phyloP scores from a whole-genome alignment of 371 early-diverging fungal species.

The Mortierella sp. region DNA sequence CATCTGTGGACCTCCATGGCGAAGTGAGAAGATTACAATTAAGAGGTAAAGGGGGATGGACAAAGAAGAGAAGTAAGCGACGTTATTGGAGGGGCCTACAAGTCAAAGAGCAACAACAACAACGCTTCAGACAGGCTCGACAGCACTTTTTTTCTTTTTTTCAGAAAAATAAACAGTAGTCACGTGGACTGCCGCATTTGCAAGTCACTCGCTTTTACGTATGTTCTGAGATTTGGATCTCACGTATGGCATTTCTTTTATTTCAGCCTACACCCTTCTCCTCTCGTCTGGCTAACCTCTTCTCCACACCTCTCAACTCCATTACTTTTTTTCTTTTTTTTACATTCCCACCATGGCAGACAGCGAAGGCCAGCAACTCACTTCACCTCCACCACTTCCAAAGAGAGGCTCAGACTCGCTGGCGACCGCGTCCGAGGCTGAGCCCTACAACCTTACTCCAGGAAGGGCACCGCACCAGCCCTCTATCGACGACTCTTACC shows the following conservation, averaged over 20 bases:
- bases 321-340: neutral
- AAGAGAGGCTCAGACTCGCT: neutral
- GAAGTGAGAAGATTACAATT: neutral
- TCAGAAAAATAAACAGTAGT: conserved; percentile 33
- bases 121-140: neutral
- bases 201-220: conserved; percentile 17
- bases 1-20: conserved; percentile 90
- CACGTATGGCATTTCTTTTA: neutral
- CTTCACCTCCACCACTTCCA: conserved; percentile 26
- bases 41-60: conserved; percentile 8
- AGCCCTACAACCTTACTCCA: conserved; percentile 23
- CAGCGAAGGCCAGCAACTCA: neutral
- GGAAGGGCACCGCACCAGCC: neutral
- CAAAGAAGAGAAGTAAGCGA: conserved; percentile 14
- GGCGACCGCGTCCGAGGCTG: neutral
- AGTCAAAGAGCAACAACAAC: neutral
- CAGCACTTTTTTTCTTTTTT: conserved; percentile 20
- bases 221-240: neutral
- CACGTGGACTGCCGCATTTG: conserved; percentile 8
- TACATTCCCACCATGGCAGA: neutral
- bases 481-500: neutral
- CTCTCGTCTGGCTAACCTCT: neutral
- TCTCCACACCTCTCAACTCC: conserved; percentile 11
- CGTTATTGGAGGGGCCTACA: conserved; percentile 23
- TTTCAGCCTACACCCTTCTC: neutral